phyloP scores from a whole-genome alignment of 345 rosid genomes.

The Rhodomyrtus tomentosa region DNA sequence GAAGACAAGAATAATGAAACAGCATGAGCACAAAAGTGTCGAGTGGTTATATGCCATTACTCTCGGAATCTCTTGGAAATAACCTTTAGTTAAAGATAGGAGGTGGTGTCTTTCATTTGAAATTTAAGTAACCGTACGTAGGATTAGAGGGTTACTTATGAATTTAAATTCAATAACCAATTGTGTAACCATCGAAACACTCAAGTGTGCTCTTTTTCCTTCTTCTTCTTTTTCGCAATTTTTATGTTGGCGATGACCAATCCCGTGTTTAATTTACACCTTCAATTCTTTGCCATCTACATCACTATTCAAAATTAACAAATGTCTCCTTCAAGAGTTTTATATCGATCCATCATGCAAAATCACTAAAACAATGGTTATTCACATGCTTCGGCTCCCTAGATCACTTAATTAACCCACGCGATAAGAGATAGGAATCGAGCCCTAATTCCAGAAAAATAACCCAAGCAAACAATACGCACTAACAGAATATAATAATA shows the following conservation, averaged over 20 bases:
- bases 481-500: too few relatives aligned
- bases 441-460: too few relatives aligned
- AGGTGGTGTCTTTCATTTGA: neutral
- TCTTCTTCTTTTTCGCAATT: neutral
- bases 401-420: neutral
- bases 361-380: neutral
- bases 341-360: neutral
- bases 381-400: neutral
- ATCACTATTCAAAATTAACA: too few relatives aligned
- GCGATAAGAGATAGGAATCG: too few relatives aligned
- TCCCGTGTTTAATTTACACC: rapidly evolving
- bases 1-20: neutral
- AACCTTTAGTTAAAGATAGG: neutral
- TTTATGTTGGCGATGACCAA: rapidly evolving
- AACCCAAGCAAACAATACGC: too few relatives aligned
- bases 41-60: neutral
- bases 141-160: neutral
- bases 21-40: neutral
- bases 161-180: neutral
- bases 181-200: rapidly evolving
- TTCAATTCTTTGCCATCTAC: neutral
- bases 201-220: neutral
- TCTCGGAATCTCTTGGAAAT: neutral
- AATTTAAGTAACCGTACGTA: neutral
- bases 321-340: too few relatives aligned